A percentile compares a stretch with the other conserved stretches of the same genome.
phyloP scores from a whole-genome alignment of 345 rosid genomes.

The Linum usitatissimum region DNA sequence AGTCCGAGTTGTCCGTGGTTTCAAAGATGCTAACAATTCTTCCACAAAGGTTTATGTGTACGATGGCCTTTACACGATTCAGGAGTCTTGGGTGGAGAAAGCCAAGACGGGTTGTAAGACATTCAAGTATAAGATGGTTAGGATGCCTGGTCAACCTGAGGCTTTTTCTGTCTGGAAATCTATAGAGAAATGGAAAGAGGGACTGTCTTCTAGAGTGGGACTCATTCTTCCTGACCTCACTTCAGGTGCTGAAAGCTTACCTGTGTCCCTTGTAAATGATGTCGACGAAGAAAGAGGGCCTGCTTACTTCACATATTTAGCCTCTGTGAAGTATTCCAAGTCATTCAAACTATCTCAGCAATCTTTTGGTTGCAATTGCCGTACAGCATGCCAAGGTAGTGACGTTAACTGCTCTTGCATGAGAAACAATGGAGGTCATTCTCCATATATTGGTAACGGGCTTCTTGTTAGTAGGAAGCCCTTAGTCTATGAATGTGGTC shows the following conservation, averaged over 20 bases:
- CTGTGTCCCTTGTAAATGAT: constrained; percentile 75
- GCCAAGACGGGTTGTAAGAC: constrained; percentile 56
- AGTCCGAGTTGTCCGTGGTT: constrained; percentile 68
- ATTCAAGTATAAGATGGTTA: constrained; percentile 57
- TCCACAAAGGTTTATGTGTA: constrained; percentile 44
- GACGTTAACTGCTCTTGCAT: constrained; percentile 58
- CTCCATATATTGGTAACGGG: constrained; percentile 55
- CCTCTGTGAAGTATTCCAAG: constrained; percentile 37
- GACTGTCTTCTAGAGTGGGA: constrained; percentile 40
- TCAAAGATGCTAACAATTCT: constrained; percentile 37
- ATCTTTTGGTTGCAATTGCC: constrained; percentile 46
- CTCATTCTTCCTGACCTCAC: constrained; percentile 63
- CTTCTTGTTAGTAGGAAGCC: constrained; percentile 51
- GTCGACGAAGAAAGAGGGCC: constrained; percentile 77
- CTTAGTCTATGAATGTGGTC: constrained; percentile 67
- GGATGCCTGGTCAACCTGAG: constrained; percentile 54
- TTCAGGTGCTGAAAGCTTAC: constrained; percentile 57
- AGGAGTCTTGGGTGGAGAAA: constrained; percentile 69
- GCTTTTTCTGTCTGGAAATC: constrained; percentile 59
- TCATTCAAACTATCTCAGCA: constrained; percentile 34
- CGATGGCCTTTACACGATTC: constrained; percentile 62
- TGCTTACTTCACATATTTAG: constrained; percentile 47
- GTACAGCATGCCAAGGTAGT: constrained; percentile 49
- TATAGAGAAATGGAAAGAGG: constrained; percentile 51
- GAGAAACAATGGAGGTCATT: constrained; percentile 53